phyloP scores from a whole-genome alignment of 2,329 filamentous ascomycete genomes.

The Aureobasidium sp. region DNA sequence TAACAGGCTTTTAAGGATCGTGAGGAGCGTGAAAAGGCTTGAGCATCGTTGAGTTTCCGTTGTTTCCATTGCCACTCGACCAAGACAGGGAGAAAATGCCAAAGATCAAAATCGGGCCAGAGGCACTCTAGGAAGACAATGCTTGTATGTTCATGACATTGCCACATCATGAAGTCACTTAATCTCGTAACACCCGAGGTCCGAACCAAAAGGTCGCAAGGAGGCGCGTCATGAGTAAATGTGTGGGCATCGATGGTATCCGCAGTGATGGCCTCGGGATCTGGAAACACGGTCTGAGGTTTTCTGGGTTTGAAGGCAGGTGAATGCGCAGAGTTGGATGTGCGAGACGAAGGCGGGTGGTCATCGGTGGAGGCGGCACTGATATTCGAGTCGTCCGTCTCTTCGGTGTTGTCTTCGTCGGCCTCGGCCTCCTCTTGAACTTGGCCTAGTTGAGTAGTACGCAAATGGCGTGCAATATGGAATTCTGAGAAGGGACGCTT shows the following conservation, averaged over 20 bases:
- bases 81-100: slow-evolving; percentile 85
- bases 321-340: slow-evolving; percentile 29
- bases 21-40: slow-evolving; percentile 15
- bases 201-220: slow-evolving; percentile 80
- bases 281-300: slow-evolving; percentile 43
- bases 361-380: slow-evolving; percentile 15
- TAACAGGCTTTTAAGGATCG: slow-evolving; percentile 1
- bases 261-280: slow-evolving; percentile 79
- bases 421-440: slow-evolving; percentile 27
- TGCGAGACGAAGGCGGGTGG: slow-evolving; percentile 31
- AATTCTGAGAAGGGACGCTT: slow-evolving; percentile 75
- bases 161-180: slow-evolving; percentile 99
- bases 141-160: slow-evolving; percentile 85
- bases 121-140: slow-evolving; percentile 86
- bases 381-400: slow-evolving; percentile 15
- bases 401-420: slow-evolving; percentile 10
- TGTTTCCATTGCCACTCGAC: slow-evolving; percentile 74
- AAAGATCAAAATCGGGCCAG: slow-evolving; percentile 94
- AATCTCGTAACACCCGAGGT: slow-evolving; percentile 89
- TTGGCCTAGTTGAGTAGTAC: slow-evolving; percentile 40
- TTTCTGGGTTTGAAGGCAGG: slow-evolving; percentile 32
- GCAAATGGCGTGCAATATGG: slow-evolving; percentile 78
- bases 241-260: slow-evolving; percentile 78
- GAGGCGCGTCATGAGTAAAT: slow-evolving; percentile 78
- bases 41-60: slow-evolving; percentile 33